Percentiles rank a stretch among this genome's conserved stretches.
These are phyloP conservation scores for Blastocystis sp. DNA, from an alignment of 352 stramenopile species.

Conservation along the genomic window DNA sequence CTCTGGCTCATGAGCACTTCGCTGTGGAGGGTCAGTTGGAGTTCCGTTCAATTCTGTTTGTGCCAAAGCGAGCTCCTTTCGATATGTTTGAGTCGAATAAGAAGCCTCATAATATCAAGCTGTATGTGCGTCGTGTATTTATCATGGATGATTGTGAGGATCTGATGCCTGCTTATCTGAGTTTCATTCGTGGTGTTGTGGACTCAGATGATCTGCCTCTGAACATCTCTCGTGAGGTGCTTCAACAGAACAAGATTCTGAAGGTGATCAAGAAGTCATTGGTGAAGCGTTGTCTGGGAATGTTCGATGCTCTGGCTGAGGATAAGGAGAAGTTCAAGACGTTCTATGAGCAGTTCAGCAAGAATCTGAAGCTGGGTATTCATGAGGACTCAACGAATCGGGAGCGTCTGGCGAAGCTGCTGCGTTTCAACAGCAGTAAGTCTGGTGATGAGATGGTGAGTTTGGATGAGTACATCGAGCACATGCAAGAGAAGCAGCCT, in stretches of 20 bases:
- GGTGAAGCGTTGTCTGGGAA: constrained; percentile 85
- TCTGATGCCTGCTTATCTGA: constrained; percentile 97
- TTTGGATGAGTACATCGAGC: constrained; percentile 94
- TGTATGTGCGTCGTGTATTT: constrained; percentile 98
- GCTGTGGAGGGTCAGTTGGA: constrained; percentile 97
- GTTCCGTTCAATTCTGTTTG: constrained; percentile 94
- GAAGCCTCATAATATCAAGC: constrained; percentile 98
- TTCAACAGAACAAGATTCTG: constrained; percentile 99
- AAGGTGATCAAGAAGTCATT: constrained; percentile 99
- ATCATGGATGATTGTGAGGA: constrained; percentile 99
- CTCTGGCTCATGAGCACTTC: constrained; percentile 91
- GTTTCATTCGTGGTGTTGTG: constrained; percentile 98
- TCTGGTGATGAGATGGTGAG: constrained; percentile 88
- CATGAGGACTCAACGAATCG: constrained; percentile 98
- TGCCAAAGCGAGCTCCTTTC: constrained; percentile 94
- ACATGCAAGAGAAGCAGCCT: constrained; percentile 88
- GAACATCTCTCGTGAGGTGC: constrained; percentile 98
- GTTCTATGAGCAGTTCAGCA: constrained; percentile 98
- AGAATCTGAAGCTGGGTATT: constrained; percentile 98
- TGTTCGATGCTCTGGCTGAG: no score
- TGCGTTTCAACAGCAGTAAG: constrained; percentile 97
- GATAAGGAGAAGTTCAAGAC: constrained; percentile 99
- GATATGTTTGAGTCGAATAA: constrained; percentile 99
- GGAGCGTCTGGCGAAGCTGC: constrained; percentile 94
- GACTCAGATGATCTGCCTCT: constrained; percentile 97